A percentile compares a stretch with the other conserved stretches of the same genome.
phyloP scores from a whole-genome alignment of 108 stramenopile species.

The Thalassiosira profunda region DNA sequence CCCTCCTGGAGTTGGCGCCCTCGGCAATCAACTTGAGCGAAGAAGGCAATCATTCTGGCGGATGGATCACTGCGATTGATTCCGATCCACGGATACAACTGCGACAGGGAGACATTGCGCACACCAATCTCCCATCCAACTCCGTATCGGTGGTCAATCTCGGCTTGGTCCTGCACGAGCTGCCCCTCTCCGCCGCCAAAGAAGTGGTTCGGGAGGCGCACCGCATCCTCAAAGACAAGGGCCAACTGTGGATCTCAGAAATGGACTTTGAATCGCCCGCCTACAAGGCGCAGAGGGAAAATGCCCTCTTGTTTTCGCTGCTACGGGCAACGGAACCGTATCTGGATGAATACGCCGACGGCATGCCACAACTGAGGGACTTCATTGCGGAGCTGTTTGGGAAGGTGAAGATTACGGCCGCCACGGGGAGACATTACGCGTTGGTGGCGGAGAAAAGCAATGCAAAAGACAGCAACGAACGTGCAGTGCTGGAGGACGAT shows the following conservation, averaged over 20 bases:
- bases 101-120: constrained; percentile 62
- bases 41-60: constrained; percentile 23
- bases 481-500: constrained; percentile 48
- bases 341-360: constrained; percentile 85
- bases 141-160: constrained; percentile 73
- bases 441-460: constrained; percentile 65
- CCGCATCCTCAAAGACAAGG: constrained; percentile 62
- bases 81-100: constrained; percentile 66
- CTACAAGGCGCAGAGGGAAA: constrained; percentile 78
- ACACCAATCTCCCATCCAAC: constrained; percentile 46
- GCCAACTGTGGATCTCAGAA: constrained; percentile 83
- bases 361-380: constrained; percentile 52
- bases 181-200: constrained; percentile 53
- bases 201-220: constrained; percentile 68
- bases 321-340: constrained; percentile 84
- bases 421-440: constrained; percentile 86
- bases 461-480: neutral
- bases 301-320: constrained; percentile 73
- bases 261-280: constrained; percentile 90
- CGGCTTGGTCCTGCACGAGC: constrained; percentile 77
- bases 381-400: constrained; percentile 45
- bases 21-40: constrained; percentile 15
- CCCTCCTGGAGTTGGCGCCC: constrained; percentile 59
- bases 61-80: constrained; percentile 74
- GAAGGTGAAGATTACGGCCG: constrained; percentile 50